These are phyloP conservation scores for Didymella exigua DNA, from an alignment of 2,329 filamentous ascomycete genomes.

Conservation along the genomic window DNA sequence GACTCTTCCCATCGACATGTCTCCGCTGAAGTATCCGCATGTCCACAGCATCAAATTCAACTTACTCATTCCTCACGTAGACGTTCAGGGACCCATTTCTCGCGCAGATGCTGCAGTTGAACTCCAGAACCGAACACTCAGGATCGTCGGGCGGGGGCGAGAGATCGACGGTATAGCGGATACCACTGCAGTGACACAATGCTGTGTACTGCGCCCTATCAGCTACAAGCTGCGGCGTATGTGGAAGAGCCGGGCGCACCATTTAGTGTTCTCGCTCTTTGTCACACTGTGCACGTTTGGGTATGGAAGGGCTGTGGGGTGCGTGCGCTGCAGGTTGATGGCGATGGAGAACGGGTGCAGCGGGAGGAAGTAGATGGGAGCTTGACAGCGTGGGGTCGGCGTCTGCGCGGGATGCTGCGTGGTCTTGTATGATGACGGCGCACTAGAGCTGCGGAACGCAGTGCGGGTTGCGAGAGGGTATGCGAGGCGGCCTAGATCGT, in stretches of 20 bases:
- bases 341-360: conserved; percentile 40
- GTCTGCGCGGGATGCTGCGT: not conserved
- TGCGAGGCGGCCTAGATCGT: too few relatives aligned
- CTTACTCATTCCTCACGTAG: conserved; percentile 34
- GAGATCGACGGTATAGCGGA: conserved; percentile 57
- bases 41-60: conserved; percentile 35
- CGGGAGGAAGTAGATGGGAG: conserved; percentile 42
- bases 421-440: not conserved
- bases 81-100: conserved; percentile 59
- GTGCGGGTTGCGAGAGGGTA: not conserved
- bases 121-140: conserved; percentile 52
- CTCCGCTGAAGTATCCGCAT: conserved; percentile 3
- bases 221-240: too few relatives aligned
- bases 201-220: conserved; percentile 44
- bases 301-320: conserved; percentile 19
- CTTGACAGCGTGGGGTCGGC: conserved; percentile 17
- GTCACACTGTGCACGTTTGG: conserved; percentile 12
- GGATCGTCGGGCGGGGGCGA: conserved; percentile 56
- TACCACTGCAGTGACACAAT: conserved; percentile 60
- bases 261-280: not conserved
- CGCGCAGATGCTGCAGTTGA: conserved; percentile 60
- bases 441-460: too few relatives aligned
- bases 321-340: conserved; percentile 29
- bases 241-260: too few relatives aligned
- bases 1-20: not conserved